Conservation (phyloP, 176 grass and related monocot species). For the Aegilops longissima region DNA sequence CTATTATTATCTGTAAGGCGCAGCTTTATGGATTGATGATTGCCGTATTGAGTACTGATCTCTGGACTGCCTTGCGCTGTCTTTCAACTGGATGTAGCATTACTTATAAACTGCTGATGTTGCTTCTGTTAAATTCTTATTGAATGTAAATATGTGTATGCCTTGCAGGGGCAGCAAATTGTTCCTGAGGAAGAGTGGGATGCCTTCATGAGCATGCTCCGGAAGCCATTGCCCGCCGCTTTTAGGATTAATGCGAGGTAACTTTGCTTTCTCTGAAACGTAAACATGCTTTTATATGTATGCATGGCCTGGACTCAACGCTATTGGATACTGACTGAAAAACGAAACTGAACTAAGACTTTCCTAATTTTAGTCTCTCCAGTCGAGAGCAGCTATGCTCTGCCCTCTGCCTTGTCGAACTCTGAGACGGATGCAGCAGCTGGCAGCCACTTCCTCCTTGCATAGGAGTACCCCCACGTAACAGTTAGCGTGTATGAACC, state of each 20-base stretch:
- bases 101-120: neutral
- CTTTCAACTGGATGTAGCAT: neutral
- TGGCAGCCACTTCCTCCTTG: no score
- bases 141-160: slow-evolving; percentile 16
- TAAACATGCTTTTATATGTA: neutral
- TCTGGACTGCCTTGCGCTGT: no score
- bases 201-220: slow-evolving; percentile 65
- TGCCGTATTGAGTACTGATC: no score
- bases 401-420: neutral
- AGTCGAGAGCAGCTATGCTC: neutral
- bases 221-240: slow-evolving; percentile 75
- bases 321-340: neutral
- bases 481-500: slow-evolving; percentile 13
- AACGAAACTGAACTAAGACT: neutral
- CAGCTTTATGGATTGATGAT: neutral
- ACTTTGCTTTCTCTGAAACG: neutral
- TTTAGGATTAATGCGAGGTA: slow-evolving; percentile 95
- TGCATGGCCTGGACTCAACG: neutral
- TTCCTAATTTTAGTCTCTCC: neutral
- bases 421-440: no score
- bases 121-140: neutral
- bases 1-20: neutral
- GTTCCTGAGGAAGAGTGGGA: slow-evolving; percentile 79
- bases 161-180: slow-evolving; percentile 69
- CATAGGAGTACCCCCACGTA: neutral